These are phyloP conservation scores for Musa beccarii DNA, from an alignment of 176 grass and related monocot species.

Conservation along the genomic window DNA sequence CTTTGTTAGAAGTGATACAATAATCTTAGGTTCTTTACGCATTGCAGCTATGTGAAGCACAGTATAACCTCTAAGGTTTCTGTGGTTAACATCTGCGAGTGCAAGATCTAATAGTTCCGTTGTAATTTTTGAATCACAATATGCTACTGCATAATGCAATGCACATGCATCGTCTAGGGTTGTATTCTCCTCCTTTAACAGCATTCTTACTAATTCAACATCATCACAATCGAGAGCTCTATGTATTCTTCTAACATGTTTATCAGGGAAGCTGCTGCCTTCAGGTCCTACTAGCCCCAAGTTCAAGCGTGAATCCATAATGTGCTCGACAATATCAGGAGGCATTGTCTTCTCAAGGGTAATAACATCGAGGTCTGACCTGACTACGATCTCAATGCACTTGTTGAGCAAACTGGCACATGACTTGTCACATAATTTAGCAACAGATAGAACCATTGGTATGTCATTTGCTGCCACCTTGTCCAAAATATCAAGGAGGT, in stretches of 20 bases:
- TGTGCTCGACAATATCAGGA: slow-evolving; percentile 44
- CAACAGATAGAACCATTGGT: slow-evolving; percentile 54
- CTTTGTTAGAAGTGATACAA: slow-evolving; percentile 84
- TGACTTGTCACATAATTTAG: slow-evolving; percentile 53
- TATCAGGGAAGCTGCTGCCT: slow-evolving; percentile 40
- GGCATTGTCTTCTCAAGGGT: slow-evolving; percentile 65
- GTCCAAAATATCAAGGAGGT: slow-evolving; percentile 75
- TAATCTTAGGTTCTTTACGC: slow-evolving; percentile 82
- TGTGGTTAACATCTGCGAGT: slow-evolving; percentile 83
- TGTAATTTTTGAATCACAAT: slow-evolving; percentile 85
- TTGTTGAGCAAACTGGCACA: slow-evolving; percentile 45
- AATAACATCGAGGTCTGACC: slow-evolving; percentile 57
- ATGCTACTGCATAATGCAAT: slow-evolving; percentile 85
- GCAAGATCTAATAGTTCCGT: slow-evolving; percentile 69
- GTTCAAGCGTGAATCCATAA: slow-evolving; percentile 39
- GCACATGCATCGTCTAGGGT: slow-evolving; percentile 81
- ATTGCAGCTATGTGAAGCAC: slow-evolving; percentile 78
- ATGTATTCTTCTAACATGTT: slow-evolving; percentile 64
- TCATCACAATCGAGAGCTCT: slow-evolving; percentile 75
- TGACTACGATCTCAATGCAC: slow-evolving; percentile 58
- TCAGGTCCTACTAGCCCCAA: slow-evolving; percentile 38
- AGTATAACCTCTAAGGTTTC: slow-evolving; percentile 68
- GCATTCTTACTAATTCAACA: slow-evolving; percentile 79
- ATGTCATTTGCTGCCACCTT: slow-evolving; percentile 64
- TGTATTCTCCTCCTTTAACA: slow-evolving; percentile 71